A percentile compares a stretch with the other conserved stretches of the same genome.
These are phyloP conservation scores for Blastobotrys chiropterorum DNA, from an alignment of 805 yeast genomes.

Conservation along the genomic window DNA sequence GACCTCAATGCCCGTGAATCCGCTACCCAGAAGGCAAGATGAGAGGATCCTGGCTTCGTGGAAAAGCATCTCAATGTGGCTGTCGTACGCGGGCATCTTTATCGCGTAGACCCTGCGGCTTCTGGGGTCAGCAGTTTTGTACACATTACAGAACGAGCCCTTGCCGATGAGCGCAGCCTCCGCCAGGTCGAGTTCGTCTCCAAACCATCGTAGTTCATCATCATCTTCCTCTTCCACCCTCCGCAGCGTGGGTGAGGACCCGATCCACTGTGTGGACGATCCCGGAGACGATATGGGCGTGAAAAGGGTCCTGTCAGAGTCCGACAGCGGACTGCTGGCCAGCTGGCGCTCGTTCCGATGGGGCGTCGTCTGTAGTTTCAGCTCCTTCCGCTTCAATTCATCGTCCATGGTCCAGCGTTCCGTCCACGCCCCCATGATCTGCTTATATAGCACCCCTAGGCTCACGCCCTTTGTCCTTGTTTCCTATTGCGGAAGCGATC, in stretches of 20 bases:
- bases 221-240: not conserved
- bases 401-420: not conserved
- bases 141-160: not conserved
- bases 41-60: constrained; percentile 16
- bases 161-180: not conserved
- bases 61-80: constrained; percentile 4
- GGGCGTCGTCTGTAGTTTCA: not conserved
- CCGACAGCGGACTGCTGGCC: not conserved
- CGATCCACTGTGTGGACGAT: not conserved
- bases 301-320: not conserved
- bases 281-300: not conserved
- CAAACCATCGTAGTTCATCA: not conserved
- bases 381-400: not conserved
- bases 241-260: not conserved
- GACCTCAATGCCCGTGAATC: constrained; percentile 10
- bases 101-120: not conserved
- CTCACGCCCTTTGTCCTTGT: not conserved
- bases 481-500: not conserved
- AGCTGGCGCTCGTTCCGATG: not conserved
- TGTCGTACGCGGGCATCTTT: constrained; percentile 8
- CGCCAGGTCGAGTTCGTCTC: not conserved
- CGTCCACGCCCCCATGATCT: not conserved
- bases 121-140: not conserved
- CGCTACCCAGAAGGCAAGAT: not conserved
- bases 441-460: not conserved